These are phyloP conservation scores for Colletotrichum neosansevieriae DNA, from an alignment of 2,329 filamentous ascomycete genomes.

Conservation along the genomic window DNA sequence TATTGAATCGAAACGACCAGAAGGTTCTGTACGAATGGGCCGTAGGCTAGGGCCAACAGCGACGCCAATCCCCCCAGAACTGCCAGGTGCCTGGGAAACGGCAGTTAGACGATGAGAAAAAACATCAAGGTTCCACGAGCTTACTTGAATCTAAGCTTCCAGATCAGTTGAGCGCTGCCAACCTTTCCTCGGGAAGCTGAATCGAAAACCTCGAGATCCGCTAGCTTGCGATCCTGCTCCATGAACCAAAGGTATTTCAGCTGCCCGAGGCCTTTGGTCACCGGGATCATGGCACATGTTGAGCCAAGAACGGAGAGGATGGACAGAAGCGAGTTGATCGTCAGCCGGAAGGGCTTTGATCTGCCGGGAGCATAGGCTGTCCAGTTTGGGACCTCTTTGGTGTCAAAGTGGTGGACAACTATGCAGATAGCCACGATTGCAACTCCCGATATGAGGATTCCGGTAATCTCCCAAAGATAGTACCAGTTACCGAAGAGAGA, in stretches of 20 bases:
- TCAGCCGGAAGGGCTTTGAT: constrained; percentile 13
- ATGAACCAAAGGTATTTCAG: constrained; percentile 35
- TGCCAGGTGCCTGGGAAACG: constrained; percentile 20
- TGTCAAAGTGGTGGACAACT: constrained; percentile 8
- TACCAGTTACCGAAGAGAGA: constrained; percentile 27
- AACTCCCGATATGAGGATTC: constrained; percentile 17
- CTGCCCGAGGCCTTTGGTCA: constrained; percentile 28
- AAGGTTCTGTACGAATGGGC: constrained; percentile 32
- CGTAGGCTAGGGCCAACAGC: constrained; percentile 29
- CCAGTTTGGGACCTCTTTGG: constrained; percentile 10
- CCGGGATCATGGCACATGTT: constrained; percentile 36
- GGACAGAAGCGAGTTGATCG: neutral
- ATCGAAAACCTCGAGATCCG: constrained; percentile 32
- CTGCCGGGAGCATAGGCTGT: neutral
- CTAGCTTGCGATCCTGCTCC: constrained; percentile 29
- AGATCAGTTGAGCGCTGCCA: constrained; percentile 26
- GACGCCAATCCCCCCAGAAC: constrained; percentile 28
- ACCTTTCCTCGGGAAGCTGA: constrained; percentile 28
- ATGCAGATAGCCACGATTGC: constrained; percentile 27
- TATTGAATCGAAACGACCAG: constrained; percentile 12
- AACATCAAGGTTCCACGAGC: neutral
- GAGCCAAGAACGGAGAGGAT: constrained; percentile 13
- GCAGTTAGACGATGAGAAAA: neutral
- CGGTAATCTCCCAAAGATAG: constrained; percentile 27
- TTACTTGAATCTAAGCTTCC: constrained; percentile 34